Percentiles rank a stretch among this genome's conserved stretches.
Evolutionary conservation across 306 rosid species (phyloP).

Genomic region (Begonia masoniana): DNA sequence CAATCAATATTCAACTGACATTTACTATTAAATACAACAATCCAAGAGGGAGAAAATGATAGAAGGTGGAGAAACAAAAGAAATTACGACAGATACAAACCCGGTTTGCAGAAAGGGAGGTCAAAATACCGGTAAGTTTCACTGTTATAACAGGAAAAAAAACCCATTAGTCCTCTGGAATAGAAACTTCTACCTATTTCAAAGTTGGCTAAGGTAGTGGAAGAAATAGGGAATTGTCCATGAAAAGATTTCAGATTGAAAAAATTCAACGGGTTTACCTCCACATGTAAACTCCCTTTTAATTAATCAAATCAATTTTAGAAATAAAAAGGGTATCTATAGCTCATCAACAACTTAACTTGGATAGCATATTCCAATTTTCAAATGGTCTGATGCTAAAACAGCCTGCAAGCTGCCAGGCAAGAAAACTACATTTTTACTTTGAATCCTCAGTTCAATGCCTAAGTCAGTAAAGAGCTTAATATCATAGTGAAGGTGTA

Average conservation of each 20-base stretch:
- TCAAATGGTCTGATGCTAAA: too few species aligned
- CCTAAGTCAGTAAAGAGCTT: too few species aligned
- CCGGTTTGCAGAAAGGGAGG: constrained; percentile 67
- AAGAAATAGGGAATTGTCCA: not conserved
- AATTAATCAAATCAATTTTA: too few species aligned
- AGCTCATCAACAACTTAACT: too few species aligned
- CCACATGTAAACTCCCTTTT: not conserved
- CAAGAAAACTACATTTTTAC: too few species aligned
- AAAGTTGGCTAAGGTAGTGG: not conserved
- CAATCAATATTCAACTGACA: constrained; percentile 11
- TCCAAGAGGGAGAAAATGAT: not conserved
- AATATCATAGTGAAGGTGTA: too few species aligned
- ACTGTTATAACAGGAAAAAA: constrained; percentile 15
- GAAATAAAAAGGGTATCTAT: too few species aligned
- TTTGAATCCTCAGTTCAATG: too few species aligned
- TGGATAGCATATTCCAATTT: too few species aligned
- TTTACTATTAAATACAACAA: not conserved
- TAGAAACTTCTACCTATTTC: not conserved
- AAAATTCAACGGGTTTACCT: not conserved
- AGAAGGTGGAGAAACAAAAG: not conserved
- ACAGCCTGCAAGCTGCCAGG: too few species aligned
- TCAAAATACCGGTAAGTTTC: constrained; percentile 65
- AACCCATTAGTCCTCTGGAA: not conserved
- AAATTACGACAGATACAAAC: constrained; percentile 21
- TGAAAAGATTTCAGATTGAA: not conserved